Percentiles rank a stretch among this genome's conserved stretches.
These are phyloP conservation scores for Ceratocystis eucalypticola DNA, from an alignment of 2,329 filamentous ascomycete genomes.

Conservation along the genomic window DNA sequence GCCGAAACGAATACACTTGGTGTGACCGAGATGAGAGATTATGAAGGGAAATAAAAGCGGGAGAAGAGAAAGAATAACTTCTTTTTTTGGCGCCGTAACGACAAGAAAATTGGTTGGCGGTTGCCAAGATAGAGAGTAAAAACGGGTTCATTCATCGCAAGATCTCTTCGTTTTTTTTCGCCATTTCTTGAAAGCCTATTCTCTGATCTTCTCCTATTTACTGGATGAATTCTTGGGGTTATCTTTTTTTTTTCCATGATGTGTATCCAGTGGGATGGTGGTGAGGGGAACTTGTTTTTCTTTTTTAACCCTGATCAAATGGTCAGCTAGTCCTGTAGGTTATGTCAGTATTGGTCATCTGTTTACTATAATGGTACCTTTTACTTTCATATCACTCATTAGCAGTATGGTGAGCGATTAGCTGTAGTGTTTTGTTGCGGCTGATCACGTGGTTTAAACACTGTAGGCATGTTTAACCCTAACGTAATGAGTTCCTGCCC, in stretches of 20 bases:
- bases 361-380: too few species aligned
- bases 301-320: too few species aligned
- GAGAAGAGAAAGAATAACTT: background rate
- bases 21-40: conserved; percentile 11
- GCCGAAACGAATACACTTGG: conserved; percentile 21
- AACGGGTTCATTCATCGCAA: conserved; percentile 4
- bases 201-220: background rate
- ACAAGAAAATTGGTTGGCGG: background rate
- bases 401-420: too few species aligned
- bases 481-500: background rate
- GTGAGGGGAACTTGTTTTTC: background rate
- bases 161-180: background rate
- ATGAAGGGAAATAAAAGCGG: conserved; percentile 22
- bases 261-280: background rate
- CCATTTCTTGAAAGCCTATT: background rate
- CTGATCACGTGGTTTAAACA: background rate
- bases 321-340: too few species aligned
- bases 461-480: background rate
- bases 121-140: conserved; percentile 4
- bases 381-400: too few species aligned
- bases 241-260: background rate
- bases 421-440: too few species aligned
- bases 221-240: background rate
- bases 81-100: too few species aligned
- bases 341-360: too few species aligned